Conservation (phyloP, 2,329 filamentous ascomycete species). For the Penicillium palitans region DNA sequence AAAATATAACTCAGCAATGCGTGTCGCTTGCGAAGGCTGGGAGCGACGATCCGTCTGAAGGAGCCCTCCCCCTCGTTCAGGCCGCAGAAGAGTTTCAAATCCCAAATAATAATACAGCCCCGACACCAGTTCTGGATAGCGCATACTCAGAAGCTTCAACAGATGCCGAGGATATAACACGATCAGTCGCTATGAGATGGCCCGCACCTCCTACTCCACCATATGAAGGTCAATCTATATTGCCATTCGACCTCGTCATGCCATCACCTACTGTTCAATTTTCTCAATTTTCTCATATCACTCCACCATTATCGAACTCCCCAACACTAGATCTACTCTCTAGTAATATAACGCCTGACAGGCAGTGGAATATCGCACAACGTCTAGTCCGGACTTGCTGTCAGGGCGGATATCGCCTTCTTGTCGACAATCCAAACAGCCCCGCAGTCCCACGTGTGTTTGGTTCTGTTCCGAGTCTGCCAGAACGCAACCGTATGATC, state of each 20-base stretch:
- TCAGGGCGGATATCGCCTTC: slow-evolving; percentile 22
- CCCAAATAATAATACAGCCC: slow-evolving; percentile 4
- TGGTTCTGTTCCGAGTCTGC: slow-evolving; percentile 5
- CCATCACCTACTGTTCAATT: slow-evolving; percentile 11
- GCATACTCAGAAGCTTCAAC: slow-evolving; percentile 1
- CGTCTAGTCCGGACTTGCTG: slow-evolving; percentile 26
- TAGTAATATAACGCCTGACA: slow-evolving; percentile 7
- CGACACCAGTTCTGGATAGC: slow-evolving; percentile 5
- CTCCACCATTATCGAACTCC: background rate
- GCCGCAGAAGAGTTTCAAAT: background rate
- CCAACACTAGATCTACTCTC: slow-evolving; percentile 2
- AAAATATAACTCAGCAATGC: slow-evolving; percentile 26
- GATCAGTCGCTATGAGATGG: background rate
- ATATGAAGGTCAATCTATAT: slow-evolving; percentile 16
- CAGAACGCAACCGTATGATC: slow-evolving; percentile 21
- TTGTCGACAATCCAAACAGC: slow-evolving; percentile 14
- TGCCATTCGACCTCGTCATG: slow-evolving; percentile 20
- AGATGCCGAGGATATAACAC: slow-evolving; percentile 10
- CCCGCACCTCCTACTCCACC: slow-evolving; percentile 18
- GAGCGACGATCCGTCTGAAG: slow-evolving; percentile 15
- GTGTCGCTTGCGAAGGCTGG: slow-evolving; percentile 24
- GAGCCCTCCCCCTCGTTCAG: background rate
- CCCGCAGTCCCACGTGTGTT: slow-evolving; percentile 19
- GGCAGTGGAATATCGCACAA: slow-evolving; percentile 21
- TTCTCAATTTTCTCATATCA: slow-evolving; percentile 1